Base-by-base conservation (phyloP, 176 grass and related monocot species). In the Oryza coarctata region DNA sequence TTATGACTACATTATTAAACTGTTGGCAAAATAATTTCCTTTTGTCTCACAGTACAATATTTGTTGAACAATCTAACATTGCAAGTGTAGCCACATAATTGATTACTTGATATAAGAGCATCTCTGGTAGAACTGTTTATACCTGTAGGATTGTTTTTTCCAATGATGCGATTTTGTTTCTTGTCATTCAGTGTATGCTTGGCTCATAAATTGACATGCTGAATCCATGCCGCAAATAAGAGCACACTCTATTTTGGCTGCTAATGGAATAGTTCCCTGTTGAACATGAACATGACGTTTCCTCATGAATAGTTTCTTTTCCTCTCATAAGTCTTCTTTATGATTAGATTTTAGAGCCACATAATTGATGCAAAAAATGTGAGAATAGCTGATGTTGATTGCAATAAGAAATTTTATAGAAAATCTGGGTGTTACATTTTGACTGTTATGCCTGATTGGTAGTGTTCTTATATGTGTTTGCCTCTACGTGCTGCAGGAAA, bases 401-500 rank as follows among this genome's bases (percentile, higher is more conserved):
- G 29, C 28, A 39, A 8, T 17, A 86, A 43, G 34, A 33, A 43
- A 7, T 58, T 74, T 0, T 25, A 63, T 17, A 27, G 7, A 47
- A 44, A 32, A 12, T 34, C 7, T 55, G 28, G 18, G 30, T 63
- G 32, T 70, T 47, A 36, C n/a, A 68, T 84, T 60, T 47, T 50
- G 11, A 63, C 66, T 58, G 10, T 58, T 78, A 49, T 9, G 22
- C 23, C n/a, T 45, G 12, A 32, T 15, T 73, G 64, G 20, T 77
- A n/a, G 20, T 77, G 43, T 89, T 82, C 66, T 86, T 57, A 86
- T 18, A 78, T 82, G 34, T 22, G 68, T 72, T 84, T 79, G 13
- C 28, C 81, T 80, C 4, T 39, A 18, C 28, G 29, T 27, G 22
- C 79, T 93, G 22, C 89, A 98, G 96, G 90, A 95, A 81, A 86